Evolutionary conservation across 2,329 filamentous ascomycete species (phyloP).

Genomic region (Sphaerulina vaccinii): DNA sequence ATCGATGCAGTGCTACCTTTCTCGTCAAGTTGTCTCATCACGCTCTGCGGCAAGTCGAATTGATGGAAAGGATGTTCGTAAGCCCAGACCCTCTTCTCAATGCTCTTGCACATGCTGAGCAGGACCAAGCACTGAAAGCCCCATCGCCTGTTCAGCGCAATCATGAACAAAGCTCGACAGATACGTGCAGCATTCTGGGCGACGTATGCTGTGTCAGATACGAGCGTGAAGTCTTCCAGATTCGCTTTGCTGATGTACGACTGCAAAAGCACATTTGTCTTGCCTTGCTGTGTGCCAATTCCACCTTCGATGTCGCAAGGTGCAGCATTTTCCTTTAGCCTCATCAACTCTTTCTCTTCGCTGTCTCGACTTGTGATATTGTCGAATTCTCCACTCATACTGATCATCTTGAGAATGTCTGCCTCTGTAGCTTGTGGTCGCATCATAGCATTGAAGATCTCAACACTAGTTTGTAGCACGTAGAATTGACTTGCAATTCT

Average conservation of each 20-base stretch:
- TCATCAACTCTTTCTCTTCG: slow-evolving; percentile 81
- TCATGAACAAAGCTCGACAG: slow-evolving; percentile 93
- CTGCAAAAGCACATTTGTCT: slow-evolving; percentile 94
- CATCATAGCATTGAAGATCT: slow-evolving; percentile 98
- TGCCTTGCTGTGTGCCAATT: slow-evolving; percentile 70
- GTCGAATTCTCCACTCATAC: slow-evolving; percentile 96
- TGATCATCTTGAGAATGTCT: slow-evolving; percentile 93
- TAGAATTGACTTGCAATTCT: slow-evolving; percentile 98
- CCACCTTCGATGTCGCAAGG: slow-evolving; percentile 76
- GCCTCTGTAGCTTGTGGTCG: slow-evolving; percentile 78
- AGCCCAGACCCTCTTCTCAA: slow-evolving; percentile 93
- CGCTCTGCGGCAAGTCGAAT: slow-evolving; percentile 82
- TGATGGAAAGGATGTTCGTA: slow-evolving; percentile 94
- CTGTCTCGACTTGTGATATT: slow-evolving; percentile 91
- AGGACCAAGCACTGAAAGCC: slow-evolving; percentile 91
- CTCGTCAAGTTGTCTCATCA: slow-evolving; percentile 81
- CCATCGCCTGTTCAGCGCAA: slow-evolving; percentile 92
- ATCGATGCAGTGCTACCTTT: slow-evolving; percentile 72
- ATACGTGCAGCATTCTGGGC: slow-evolving; percentile 95
- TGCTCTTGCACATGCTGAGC: slow-evolving; percentile 89
- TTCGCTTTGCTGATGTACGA: slow-evolving; percentile 86
- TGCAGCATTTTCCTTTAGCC: slow-evolving; percentile 67
- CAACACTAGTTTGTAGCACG: slow-evolving; percentile 86
- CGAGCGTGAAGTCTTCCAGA: slow-evolving; percentile 88
- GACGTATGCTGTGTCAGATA: slow-evolving; percentile 90